Base-by-base conservation (phyloP, 164 flowering plant species). In the Aristolochia californica region DNA sequence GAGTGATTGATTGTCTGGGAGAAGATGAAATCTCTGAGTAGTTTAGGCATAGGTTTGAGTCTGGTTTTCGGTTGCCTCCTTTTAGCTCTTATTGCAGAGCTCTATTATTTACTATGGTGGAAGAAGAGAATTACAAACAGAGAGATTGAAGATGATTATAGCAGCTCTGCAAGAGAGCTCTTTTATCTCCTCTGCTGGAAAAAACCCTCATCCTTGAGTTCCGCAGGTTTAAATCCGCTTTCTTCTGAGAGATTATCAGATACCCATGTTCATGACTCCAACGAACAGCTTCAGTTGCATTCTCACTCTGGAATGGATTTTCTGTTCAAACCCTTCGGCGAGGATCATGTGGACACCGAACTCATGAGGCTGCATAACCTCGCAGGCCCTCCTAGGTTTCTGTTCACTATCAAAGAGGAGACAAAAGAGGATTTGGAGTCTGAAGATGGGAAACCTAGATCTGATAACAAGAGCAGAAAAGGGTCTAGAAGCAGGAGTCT, bases 101-200 rank as follows among this genome's bases (percentile, higher is more conserved):
- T 88, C 13, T 88, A 85, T 74, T 88, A 86, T 68, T 65, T 89
- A 70, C 55, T 89, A 15, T 86, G 97, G 94, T 83, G 97, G 88
- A 89, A 86, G 68, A 89, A 77, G 70, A 81, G 84, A 63, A 45
- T 76, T n/a, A 62, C 63, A 10, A 66, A 60, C 57, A 77, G 65
- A 69, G 78, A 70, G 18, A 65, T 75, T 60, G 79, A 71, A 62
- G 78, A 82, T 58, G 83, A 74, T 50, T 72, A 72, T 54, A 71
- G 71, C 62, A 77, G 74, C 62, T 68, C 86, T 51, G 63, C 75
- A n/a, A 82, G 75, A 60, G 88, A 80, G 69, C 60, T 85, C 1
- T 53, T 79, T 5, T 74, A 76, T 73, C 69, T 79, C 69, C 75
- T 78, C 25, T 86, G 89, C 53, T 78, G 83, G 79, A 86, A 70